Conservation (phyloP, 371 early-diverging fungal genomes). For the Gilbertella persicaria region DNA sequence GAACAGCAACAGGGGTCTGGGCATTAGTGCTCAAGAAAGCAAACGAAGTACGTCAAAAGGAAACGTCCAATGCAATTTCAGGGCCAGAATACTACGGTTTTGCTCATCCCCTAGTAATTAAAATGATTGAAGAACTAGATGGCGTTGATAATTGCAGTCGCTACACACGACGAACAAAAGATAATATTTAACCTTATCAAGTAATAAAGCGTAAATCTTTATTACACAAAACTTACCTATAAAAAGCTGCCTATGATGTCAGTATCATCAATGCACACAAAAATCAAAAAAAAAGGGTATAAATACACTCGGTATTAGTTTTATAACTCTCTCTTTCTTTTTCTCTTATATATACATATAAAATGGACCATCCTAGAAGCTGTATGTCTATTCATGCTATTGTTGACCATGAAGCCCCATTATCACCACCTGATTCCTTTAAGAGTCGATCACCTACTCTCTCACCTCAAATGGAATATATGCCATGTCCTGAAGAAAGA, state of each 20-base stretch:
- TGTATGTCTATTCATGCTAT: slow-evolving; percentile 38
- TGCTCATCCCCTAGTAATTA: slow-evolving; percentile 83
- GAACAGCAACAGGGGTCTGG: slow-evolving; percentile 90
- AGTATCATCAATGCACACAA: background rate
- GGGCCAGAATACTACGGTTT: slow-evolving; percentile 94
- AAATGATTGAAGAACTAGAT: slow-evolving; percentile 84
- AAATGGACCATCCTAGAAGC: slow-evolving; percentile 28
- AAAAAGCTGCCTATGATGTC: background rate
- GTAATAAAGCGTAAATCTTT: slow-evolving; percentile 1
- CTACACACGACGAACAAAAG: slow-evolving; percentile 16
- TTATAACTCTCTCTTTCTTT: slow-evolving; percentile 7
- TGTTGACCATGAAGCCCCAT: slow-evolving; percentile 25
- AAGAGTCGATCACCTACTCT: slow-evolving; percentile 20
- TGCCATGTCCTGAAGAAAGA: slow-evolving; percentile 5
- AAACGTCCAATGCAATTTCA: slow-evolving; percentile 77
- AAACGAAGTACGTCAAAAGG: slow-evolving; percentile 71
- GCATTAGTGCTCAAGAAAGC: slow-evolving; percentile 75
- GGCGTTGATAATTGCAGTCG: slow-evolving; percentile 63
- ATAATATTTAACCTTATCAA: background rate
- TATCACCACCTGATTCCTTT: slow-evolving; percentile 32
- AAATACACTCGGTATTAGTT: background rate
- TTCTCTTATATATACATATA: slow-evolving; percentile 4
- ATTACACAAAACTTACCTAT: slow-evolving; percentile 5
- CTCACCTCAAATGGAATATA: slow-evolving; percentile 13
- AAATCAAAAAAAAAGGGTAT: background rate